These are phyloP conservation scores for Hypericum androsaemum DNA, from an alignment of 345 rosid species.

Conservation along the genomic window DNA sequence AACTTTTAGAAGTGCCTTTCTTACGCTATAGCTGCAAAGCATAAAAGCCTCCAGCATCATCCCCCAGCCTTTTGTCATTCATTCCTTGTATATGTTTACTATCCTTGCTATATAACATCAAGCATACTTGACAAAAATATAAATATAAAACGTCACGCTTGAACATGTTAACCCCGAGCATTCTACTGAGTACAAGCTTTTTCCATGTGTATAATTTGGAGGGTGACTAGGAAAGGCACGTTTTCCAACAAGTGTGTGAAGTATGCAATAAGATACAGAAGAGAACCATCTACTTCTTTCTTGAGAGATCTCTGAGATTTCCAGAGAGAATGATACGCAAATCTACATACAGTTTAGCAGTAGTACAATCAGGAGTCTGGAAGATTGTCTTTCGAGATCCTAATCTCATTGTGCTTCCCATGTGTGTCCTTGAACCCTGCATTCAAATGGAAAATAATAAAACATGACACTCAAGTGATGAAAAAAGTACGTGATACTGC, in stretches of 20 bases:
- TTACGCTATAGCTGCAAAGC: no score
- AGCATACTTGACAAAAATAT: no score
- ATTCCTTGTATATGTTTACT: no score
- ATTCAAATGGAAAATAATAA: not conserved
- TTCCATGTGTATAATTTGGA: not conserved
- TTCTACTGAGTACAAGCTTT: no score
- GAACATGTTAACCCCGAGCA: no score
- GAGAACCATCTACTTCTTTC: conserved; percentile 1
- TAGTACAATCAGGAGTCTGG: conserved; percentile 22
- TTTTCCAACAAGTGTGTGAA: not conserved
- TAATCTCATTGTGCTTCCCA: conserved; percentile 32
- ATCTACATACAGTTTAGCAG: conserved; percentile 22
- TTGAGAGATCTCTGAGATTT: not conserved
- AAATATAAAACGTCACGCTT: no score
- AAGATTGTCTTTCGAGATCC: conserved; percentile 27
- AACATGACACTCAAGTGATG: conserved; percentile 4
- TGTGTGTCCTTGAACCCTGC: conserved; percentile 29
- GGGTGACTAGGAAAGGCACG: not conserved
- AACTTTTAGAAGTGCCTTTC: no score
- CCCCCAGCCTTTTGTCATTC: no score
- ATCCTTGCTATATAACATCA: no score
- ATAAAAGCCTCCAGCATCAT: no score
- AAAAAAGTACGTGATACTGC: not conserved
- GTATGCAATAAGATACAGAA: conserved; percentile 4
- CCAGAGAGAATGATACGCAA: conserved; percentile 4